Base-by-base conservation (phyloP, 1,139 yeast species). In the Petasospora rhodanensis region DNA sequence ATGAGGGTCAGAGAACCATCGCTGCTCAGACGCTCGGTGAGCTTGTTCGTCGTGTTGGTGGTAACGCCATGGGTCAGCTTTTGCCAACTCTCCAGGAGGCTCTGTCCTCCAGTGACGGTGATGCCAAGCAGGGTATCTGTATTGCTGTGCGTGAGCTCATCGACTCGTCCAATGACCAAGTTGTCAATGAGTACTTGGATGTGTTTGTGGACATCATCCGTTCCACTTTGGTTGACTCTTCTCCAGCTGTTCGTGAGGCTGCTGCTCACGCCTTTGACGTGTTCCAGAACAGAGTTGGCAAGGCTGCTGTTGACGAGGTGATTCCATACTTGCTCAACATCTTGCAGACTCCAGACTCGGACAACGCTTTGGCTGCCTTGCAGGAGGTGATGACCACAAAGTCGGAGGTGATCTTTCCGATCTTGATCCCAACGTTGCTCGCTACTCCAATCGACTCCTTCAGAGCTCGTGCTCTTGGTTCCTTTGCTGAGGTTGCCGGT, bases 11-110 rank as follows among this genome's bases (percentile, higher is more conserved):
- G 52, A 78, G 96, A 56, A 70, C 76, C 11, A 91, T 86, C 56
- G 96, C 95, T 40, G 97, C 97, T 23, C 83, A 83, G 40, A 83
- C 98, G 1, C 71, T 93, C 49, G 97, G 97, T 46, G 98, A 93
- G 53, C 70, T 87, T 68, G 96, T 89, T 35, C 85, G 93, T 54
- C 76, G 98, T 56, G 96, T 89, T 41, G 97, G 98, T 40, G 79
- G 89, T 25, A 81, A 81, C 52, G 94, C 96, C 0, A 69, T 93
- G 45, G 68, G 86, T 5, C 87, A 84, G 56, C 64, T 93, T 43
- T 66, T 93, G 43, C 97, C 98, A 26, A 83, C 95, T 7, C 68
- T 91, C 51, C 81, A 84, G 47, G 74, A 72, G 28, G 75, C 89
- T 7, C 64, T 84, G 47, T 61, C 66, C 29, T 59, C 66, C 18